These are phyloP conservation scores for Protomyces arabidopsidicola DNA, from an alignment of 1,139 yeast genomes.

Conservation along the genomic window DNA sequence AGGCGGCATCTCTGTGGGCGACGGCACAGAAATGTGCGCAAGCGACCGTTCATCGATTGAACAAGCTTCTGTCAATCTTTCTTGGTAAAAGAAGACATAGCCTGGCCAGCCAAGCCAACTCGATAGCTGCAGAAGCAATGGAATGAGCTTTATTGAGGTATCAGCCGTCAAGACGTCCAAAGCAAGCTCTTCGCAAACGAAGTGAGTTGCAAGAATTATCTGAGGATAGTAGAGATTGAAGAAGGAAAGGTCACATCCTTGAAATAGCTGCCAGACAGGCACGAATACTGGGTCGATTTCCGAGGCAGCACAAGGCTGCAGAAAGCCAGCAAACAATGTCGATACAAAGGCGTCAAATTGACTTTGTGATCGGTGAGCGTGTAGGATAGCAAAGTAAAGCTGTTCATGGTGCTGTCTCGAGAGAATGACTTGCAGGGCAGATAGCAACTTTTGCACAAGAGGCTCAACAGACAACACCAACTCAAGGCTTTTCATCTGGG, in stretches of 20 bases:
- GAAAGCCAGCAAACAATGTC: neutral
- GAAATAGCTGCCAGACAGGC: neutral
- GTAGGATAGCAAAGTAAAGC: neutral
- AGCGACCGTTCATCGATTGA: neutral
- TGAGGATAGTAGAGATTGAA: conserved; percentile 53
- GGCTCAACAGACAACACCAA: neutral
- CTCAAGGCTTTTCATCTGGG: neutral
- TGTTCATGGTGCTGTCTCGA: neutral
- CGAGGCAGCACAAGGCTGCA: neutral
- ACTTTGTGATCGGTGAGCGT: neutral
- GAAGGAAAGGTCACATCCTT: conserved; percentile 39
- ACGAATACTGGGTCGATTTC: neutral
- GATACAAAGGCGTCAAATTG: neutral
- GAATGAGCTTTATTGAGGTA: conserved; percentile 46
- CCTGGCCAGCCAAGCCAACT: conserved; percentile 73
- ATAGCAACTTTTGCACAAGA: neutral
- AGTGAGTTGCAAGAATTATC: conserved; percentile 66
- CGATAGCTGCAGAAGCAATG: conserved; percentile 57
- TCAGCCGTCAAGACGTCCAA: conserved; percentile 50
- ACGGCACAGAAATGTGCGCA: neutral
- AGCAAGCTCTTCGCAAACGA: conserved; percentile 68
- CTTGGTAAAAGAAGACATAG: conserved; percentile 44
- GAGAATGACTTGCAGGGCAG: neutral
- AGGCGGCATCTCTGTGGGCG: conserved; percentile 22
- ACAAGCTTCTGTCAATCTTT: conserved; percentile 9